Conservation (phyloP, 1,284 basidiomycete genomes). For the Polyporus tsugae region DNA sequence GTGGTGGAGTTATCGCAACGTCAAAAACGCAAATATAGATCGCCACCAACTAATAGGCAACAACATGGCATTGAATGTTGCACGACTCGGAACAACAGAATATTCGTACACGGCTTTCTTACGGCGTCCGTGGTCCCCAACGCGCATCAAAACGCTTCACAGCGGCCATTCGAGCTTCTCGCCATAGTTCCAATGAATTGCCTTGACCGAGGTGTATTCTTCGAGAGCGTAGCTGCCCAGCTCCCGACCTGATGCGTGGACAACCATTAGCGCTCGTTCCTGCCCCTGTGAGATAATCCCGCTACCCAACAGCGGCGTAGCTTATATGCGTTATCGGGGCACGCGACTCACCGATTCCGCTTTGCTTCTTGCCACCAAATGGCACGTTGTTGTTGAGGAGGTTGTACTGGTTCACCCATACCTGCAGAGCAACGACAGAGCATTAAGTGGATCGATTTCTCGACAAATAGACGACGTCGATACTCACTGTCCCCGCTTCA, state of each 20-base stretch:
- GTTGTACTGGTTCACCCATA: slow-evolving; percentile 93
- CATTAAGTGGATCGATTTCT: not conserved
- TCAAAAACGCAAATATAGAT: not conserved
- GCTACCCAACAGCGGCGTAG: slow-evolving; percentile 26
- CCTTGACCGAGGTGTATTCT: slow-evolving; percentile 87
- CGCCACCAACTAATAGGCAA: not conserved
- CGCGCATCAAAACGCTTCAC: slow-evolving; percentile 42
- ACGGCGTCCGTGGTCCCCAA: slow-evolving; percentile 9
- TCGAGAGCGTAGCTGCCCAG: slow-evolving; percentile 90
- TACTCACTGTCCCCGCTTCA: slow-evolving; percentile 83
- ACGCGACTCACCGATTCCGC: slow-evolving; percentile 63
- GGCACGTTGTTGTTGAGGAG: slow-evolving; percentile 85
- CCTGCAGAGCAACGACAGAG: slow-evolving; percentile 47
- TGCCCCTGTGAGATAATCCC: slow-evolving; percentile 28
- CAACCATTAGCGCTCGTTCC: slow-evolving; percentile 24
- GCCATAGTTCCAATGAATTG: slow-evolving; percentile 88
- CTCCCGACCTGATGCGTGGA: slow-evolving; percentile 71
- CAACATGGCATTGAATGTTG: not conserved
- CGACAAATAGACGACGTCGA: not conserved
- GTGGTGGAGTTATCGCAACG: not conserved
- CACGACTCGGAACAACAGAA: not conserved
- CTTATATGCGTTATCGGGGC: not conserved
- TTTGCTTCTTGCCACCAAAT: slow-evolving; percentile 93
- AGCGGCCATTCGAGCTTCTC: slow-evolving; percentile 84
- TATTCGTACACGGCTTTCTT: slow-evolving; percentile 25